Evolutionary conservation across 768 basidiomycete species (phyloP).

Genomic region (Tulasnella sp.): DNA sequence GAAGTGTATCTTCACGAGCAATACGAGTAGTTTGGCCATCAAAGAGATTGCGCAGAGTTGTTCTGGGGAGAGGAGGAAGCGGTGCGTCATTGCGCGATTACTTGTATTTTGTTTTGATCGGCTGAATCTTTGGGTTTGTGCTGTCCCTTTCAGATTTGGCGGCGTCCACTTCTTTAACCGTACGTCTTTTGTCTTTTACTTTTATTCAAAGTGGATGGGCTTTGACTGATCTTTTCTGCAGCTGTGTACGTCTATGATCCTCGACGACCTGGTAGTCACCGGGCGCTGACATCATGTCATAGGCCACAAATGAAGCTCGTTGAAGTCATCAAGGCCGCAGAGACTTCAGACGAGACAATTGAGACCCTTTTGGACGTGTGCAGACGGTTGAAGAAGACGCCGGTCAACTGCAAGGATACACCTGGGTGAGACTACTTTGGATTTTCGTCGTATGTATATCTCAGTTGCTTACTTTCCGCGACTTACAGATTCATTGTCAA

Average conservation of each 20-base stretch:
- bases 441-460: not conserved
- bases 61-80: constrained; percentile 21
- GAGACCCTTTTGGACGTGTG: constrained; percentile 29
- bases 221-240: not conserved
- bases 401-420: constrained; percentile 34
- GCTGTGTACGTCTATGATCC: constrained; percentile 14
- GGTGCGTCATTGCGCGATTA: not conserved
- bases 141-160: constrained; percentile 26
- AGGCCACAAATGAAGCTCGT: constrained; percentile 32
- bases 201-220: not conserved
- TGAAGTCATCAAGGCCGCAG: constrained; percentile 31
- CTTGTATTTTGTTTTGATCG: too few species aligned
- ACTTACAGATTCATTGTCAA: constrained; percentile 33
- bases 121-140: not conserved
- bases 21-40: constrained; percentile 32
- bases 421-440: constrained; percentile 26
- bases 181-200: constrained; percentile 19
- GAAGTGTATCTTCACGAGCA: constrained; percentile 32
- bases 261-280: not conserved
- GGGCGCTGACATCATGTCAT: not conserved
- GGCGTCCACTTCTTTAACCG: constrained; percentile 37
- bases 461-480: too few species aligned
- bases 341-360: constrained; percentile 29
- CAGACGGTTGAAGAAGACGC: constrained; percentile 29
- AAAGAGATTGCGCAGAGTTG: constrained; percentile 30